phyloP scores from a whole-genome alignment of 371 early-diverging fungal species.

The Mucor irregularis region DNA sequence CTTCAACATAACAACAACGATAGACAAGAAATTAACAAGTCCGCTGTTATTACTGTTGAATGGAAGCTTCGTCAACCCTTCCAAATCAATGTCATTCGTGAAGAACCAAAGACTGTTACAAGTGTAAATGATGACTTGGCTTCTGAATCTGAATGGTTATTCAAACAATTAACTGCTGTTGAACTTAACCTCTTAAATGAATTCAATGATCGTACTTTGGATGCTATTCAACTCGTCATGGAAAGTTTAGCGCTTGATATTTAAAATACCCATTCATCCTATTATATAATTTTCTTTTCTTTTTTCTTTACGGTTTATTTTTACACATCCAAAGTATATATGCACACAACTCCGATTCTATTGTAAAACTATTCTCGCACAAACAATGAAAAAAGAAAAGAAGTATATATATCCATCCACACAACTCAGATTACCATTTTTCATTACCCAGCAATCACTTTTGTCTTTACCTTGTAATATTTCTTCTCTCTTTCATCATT shows the following conservation, averaged over 20 bases:
- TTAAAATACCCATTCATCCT: conserved; percentile 3
- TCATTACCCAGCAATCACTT: no score
- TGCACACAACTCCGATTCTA: no score
- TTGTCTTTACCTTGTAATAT: not conserved
- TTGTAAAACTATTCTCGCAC: no score
- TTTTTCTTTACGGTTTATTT: not conserved
- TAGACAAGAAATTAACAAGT: not conserved
- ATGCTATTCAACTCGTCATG: conserved; percentile 18
- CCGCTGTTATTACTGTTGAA: conserved; percentile 20
- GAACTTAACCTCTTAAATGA: conserved; percentile 17
- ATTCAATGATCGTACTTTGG: conserved; percentile 25
- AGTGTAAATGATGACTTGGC: not conserved
- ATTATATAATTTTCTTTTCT: not conserved
- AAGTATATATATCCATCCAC: no score
- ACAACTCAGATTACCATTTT: no score
- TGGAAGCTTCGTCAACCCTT: conserved; percentile 33
- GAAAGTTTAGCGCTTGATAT: conserved; percentile 21
- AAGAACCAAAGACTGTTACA: conserved; percentile 5
- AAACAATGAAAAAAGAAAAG: no score
- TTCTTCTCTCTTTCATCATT: not conserved
- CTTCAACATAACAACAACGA: not conserved
- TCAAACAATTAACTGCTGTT: conserved; percentile 13
- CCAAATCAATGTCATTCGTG: conserved; percentile 25
- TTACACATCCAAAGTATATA: not conserved
- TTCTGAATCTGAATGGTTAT: conserved; percentile 21